Percentiles rank a stretch among this genome's conserved stretches.
These are phyloP conservation scores for Fusarium globosum DNA, from an alignment of 2,329 filamentous ascomycete species.

Conservation along the genomic window DNA sequence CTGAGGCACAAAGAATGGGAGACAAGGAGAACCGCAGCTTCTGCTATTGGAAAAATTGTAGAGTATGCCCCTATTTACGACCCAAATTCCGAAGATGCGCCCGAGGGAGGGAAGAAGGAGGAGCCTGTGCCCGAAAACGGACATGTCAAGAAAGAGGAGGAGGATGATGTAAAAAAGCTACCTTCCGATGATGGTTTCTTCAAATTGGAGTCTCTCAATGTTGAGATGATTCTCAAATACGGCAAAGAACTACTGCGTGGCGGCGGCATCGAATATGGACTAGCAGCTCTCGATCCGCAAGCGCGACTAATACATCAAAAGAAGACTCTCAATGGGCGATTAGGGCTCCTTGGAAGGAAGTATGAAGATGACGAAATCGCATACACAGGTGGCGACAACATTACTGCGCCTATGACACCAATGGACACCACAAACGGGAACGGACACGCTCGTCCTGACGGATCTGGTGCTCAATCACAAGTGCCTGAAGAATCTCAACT, in stretches of 20 bases:
- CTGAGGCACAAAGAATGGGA: constrained; percentile 97
- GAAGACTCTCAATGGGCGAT: constrained; percentile 82
- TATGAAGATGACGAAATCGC: constrained; percentile 85
- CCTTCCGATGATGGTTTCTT: constrained; percentile 72
- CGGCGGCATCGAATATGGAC: constrained; percentile 84
- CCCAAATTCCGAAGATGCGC: constrained; percentile 80
- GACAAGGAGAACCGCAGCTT: constrained; percentile 90
- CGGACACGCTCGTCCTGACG: constrained; percentile 50
- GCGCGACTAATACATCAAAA: constrained; percentile 88
- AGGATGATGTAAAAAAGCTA: constrained; percentile 60
- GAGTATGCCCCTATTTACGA: constrained; percentile 89
- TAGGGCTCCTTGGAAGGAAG: constrained; percentile 86
- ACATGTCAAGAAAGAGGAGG: constrained; percentile 71
- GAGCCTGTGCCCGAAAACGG: constrained; percentile 50
- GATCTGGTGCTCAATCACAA: constrained; percentile 53
- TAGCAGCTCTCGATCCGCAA: constrained; percentile 84
- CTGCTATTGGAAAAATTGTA: constrained; percentile 93
- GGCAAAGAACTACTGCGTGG: constrained; percentile 88
- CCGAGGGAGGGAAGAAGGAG: constrained; percentile 54
- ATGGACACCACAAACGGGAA: constrained; percentile 55
- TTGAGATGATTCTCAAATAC: constrained; percentile 81
- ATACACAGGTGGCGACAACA: constrained; percentile 62
- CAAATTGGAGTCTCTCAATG: constrained; percentile 78
- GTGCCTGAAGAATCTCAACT: constrained; percentile 74
- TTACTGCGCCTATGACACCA: constrained; percentile 57